These are phyloP conservation scores for Rehmannia glutinosa DNA, from an alignment of 257 asterid species.

Conservation along the genomic window DNA sequence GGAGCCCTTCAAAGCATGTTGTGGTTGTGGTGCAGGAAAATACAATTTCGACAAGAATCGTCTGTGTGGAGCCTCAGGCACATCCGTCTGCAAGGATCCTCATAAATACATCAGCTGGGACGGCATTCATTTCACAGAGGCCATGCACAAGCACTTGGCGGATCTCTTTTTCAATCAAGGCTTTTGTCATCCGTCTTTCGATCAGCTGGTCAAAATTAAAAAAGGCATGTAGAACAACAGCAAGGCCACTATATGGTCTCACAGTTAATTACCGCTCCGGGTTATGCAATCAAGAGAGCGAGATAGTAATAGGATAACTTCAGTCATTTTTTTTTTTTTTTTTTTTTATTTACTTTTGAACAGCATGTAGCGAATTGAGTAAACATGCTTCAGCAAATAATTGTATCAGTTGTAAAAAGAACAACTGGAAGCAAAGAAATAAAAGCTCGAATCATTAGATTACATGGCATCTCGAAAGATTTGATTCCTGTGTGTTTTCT, in stretches of 20 bases:
- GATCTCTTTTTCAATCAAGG: slow-evolving; percentile 40
- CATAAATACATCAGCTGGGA: slow-evolving; percentile 33
- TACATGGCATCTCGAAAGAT: background rate
- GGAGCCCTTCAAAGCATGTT: slow-evolving; percentile 44
- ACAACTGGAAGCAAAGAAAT: background rate
- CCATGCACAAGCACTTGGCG: slow-evolving; percentile 34
- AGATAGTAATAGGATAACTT: slow-evolving; percentile 9
- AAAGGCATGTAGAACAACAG: background rate
- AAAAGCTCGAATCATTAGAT: background rate
- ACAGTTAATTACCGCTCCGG: slow-evolving; percentile 17
- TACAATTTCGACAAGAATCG: slow-evolving; percentile 12
- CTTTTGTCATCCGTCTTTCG: slow-evolving; percentile 34
- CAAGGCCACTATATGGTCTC: background rate
- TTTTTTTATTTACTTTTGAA: background rate
- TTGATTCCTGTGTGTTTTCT: no score
- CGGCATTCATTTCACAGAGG: slow-evolving; percentile 38
- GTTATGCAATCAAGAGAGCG: slow-evolving; percentile 27
- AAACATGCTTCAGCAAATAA: background rate
- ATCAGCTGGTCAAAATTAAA: slow-evolving; percentile 26
- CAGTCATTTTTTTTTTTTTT: background rate
- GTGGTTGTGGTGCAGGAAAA: slow-evolving; percentile 14
- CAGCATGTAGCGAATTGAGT: background rate
- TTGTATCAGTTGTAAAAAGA: background rate
- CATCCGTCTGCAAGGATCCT: slow-evolving; percentile 31
- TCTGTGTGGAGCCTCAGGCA: slow-evolving; percentile 21